Evolutionary conservation across 1,139 yeast species (phyloP).

Genomic region (Saccharomyces hybrid): DNA sequence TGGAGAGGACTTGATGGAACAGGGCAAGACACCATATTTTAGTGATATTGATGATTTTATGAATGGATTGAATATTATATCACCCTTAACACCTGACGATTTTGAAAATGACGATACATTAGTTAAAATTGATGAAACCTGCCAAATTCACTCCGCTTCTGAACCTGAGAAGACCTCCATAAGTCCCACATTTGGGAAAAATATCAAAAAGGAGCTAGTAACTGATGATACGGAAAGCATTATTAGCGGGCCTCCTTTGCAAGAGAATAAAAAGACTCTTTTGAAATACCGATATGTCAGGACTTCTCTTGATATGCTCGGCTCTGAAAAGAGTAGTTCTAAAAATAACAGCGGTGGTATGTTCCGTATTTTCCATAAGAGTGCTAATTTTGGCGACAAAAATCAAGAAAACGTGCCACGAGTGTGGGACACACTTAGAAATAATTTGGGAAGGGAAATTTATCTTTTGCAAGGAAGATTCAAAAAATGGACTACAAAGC

Average conservation of each 20-base stretch:
- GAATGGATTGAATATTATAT: neutral
- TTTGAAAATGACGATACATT: neutral
- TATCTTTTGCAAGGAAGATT: conserved; percentile 5
- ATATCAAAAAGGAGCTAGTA: neutral
- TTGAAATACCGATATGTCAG: neutral
- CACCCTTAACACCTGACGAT: neutral
- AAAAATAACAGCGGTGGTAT: neutral
- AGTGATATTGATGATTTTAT: neutral
- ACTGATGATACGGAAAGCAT: neutral
- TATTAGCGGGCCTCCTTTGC: neutral
- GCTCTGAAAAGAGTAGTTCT: neutral
- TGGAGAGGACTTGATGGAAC: neutral
- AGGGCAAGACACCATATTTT: neutral
- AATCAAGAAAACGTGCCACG: neutral
- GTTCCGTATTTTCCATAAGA: neutral
- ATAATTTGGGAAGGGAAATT: conserved; percentile 3
- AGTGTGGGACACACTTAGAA: neutral
- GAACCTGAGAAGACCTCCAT: neutral
- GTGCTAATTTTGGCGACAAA: neutral
- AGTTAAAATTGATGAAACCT: neutral
- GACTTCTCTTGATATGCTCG: neutral
- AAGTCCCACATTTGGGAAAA: neutral
- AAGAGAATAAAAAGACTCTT: neutral
- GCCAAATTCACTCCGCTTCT: neutral
- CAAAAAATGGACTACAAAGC: neutral